Base-by-base conservation (phyloP, 2,329 filamentous ascomycete species). In the Helotiales sp. region DNA sequence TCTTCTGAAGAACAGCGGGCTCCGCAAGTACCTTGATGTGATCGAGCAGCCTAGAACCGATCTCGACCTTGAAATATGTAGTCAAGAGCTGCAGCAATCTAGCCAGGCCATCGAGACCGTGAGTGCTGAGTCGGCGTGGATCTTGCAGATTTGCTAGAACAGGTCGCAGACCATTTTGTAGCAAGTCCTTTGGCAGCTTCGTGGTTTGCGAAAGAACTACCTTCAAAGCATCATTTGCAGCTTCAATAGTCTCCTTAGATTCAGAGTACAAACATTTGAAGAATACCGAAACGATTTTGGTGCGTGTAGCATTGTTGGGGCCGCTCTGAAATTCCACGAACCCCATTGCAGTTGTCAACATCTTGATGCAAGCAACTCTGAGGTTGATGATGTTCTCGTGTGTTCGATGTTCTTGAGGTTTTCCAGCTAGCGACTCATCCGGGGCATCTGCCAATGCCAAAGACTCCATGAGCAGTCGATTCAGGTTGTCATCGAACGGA, bases 61-160 rank as follows among this genome's bases (percentile, higher is more conserved):
- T 99, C 71, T 99, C 95, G 0, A 98, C 93, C 75, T 99, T 99
- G 76, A 99, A 99, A 73, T 99, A 99, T 59, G 95, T 98, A 0
- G 93, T 99, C 17, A 99, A 79, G 1, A 99, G 80, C 63, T 95
- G 93, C 59, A 99, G 76, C 1, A 99, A 80, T 36, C 93, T 86
- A 17, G 93, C 93, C 30, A 99, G 78, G 25, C 96, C 96, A 71
- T 98, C 93, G 4, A 99, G 79, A 2, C 93, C 93, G 67, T 93
- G 89, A 0, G 93, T 90, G 19, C 87, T 96, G 19, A 99, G 79
- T 57, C 93, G 88, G 72, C 96, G 91, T 0, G 93, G 90, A 69
- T 99, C 95, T 64, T 96, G 93, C 2, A 99, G 82, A 70, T 96
- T 99, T 70, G 96, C 93, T 33, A 99, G 76, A n/a, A 99, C 96